Evolutionary conservation across 768 basidiomycete species (phyloP).

Genomic region (Pluteus cervinus): DNA sequence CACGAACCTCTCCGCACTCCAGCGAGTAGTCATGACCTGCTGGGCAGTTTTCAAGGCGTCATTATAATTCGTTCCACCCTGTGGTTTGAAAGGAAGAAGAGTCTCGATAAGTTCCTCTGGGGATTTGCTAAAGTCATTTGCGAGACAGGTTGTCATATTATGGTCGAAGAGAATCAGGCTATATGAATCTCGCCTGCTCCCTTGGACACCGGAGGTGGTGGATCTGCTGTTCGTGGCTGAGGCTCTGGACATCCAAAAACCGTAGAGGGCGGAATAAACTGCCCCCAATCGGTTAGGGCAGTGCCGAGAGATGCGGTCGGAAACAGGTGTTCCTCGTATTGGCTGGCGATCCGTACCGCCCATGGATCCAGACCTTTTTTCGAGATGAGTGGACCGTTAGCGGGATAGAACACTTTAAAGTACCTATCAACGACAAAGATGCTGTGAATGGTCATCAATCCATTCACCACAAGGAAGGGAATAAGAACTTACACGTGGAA

Average conservation of each 20-base stretch:
- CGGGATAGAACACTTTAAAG: neutral
- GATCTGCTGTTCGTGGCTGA: constrained; percentile 25
- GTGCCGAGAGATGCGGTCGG: no score
- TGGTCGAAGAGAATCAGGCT: constrained; percentile 44
- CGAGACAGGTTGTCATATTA: constrained; percentile 14
- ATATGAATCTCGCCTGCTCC: constrained; percentile 53
- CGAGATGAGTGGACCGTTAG: constrained; percentile 1
- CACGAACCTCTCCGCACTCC: constrained; percentile 46
- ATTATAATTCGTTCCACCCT: constrained; percentile 38
- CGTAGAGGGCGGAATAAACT: constrained; percentile 47
- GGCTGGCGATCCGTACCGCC: constrained; percentile 31
- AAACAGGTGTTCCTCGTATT: constrained; percentile 33
- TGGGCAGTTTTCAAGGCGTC: constrained; percentile 31
- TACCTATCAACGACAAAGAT: constrained; percentile 47
- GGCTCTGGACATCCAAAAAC: constrained; percentile 51
- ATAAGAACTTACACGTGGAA: constrained; percentile 49
- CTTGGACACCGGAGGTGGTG: no score
- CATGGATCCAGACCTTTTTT: constrained; percentile 49
- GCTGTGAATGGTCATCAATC: constrained; percentile 1
- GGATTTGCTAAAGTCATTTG: constrained; percentile 40
- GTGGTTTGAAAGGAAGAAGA: constrained; percentile 24
- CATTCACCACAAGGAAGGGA: neutral
- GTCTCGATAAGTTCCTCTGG: constrained; percentile 36
- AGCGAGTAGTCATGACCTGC: constrained; percentile 34
- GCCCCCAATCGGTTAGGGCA: constrained; percentile 51